Base-by-base conservation (phyloP, 192 early-diverging fungal genomes). In the Coemansia sp. region DNA sequence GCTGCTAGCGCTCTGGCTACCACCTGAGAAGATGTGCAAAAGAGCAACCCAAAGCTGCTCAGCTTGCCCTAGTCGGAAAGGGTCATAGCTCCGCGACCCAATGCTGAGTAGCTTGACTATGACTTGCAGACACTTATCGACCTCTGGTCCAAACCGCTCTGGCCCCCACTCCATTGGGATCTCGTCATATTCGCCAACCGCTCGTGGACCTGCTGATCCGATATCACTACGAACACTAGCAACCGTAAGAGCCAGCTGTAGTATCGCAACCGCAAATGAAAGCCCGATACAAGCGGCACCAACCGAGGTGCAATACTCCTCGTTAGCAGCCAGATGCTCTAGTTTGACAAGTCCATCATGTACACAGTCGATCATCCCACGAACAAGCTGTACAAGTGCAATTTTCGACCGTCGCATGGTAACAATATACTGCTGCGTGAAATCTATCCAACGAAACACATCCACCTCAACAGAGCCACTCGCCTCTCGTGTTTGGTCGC, bases 361-460 rank as follows among this genome's bases (percentile, higher is more conserved):
- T 3, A 43, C 58, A 33, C 60, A 61, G 10, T 13, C 51, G 15
- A 68, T 52, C 28, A 70, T 53, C 20, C 31, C 35, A n/a, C 45
- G 28, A 21, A 65, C 64, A 21, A 77, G 23, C 59, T 39, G 64
- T 6, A 51, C 52, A 49, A 77, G 34, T 4, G n/a, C 69, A 3
- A 66, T 8, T 25, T 63, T 59, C 26, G 66, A 71, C n/a, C 61
- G 31, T 4, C 46, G 16, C 20, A 12, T 40, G 23, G 42, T 16
- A 12, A 37, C 28, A 40, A 81, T 46, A 13, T 53, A 73, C 9
- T 62, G 58, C 61, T 73, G 79, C 16, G 64, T 21, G 51, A 76
- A 81, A 13, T 75, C 67, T 13, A 65, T 76, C 79, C 79, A 81
- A 2, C 64, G 74, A 28, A 75, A 46, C 2, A 75, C 64, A 57